phyloP scores from a whole-genome alignment of 208 protist genomes.

The Acanthamoeba royreba region DNA sequence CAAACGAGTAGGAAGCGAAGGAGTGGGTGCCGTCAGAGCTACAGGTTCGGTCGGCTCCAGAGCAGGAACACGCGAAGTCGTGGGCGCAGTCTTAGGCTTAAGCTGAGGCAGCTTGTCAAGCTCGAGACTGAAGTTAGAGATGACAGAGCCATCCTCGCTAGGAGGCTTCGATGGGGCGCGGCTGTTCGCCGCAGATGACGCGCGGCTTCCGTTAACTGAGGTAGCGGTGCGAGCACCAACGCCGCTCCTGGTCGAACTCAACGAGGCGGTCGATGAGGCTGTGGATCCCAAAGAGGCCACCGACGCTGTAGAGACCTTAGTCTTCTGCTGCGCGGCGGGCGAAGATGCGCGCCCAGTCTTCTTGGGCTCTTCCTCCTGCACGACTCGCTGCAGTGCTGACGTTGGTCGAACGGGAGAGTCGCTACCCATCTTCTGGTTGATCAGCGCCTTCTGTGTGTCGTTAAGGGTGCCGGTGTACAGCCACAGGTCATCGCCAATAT shows the following conservation, averaged over 20 bases:
- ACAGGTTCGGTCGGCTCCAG: no score
- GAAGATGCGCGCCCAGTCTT: no score
- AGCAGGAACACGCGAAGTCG: no score
- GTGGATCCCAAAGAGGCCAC: neutral
- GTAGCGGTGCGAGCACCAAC: neutral
- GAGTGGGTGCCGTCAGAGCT: neutral
- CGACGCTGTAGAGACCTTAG: neutral
- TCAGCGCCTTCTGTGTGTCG: slow-evolving; percentile 37
- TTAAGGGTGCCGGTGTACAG: neutral
- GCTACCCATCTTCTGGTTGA: slow-evolving; percentile 18
- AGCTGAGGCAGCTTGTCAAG: neutral
- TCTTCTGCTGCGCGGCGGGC: neutral
- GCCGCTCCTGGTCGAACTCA: neutral
- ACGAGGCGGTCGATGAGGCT: neutral
- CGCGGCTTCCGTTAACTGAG: neutral
- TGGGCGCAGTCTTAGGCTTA: neutral
- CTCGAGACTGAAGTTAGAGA: neutral
- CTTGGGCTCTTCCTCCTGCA: neutral
- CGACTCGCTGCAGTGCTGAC: neutral
- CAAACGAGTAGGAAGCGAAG: neutral
- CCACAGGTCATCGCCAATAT: slow-evolving; percentile 45
- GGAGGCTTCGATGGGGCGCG: neutral
- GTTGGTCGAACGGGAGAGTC: neutral
- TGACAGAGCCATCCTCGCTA: neutral
- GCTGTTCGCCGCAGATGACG: neutral